A percentile compares a stretch with the other conserved stretches of the same genome.
Conservation (phyloP, 2,329 filamentous ascomycete genomes). For the Cucurbitaria berberidis region DNA sequence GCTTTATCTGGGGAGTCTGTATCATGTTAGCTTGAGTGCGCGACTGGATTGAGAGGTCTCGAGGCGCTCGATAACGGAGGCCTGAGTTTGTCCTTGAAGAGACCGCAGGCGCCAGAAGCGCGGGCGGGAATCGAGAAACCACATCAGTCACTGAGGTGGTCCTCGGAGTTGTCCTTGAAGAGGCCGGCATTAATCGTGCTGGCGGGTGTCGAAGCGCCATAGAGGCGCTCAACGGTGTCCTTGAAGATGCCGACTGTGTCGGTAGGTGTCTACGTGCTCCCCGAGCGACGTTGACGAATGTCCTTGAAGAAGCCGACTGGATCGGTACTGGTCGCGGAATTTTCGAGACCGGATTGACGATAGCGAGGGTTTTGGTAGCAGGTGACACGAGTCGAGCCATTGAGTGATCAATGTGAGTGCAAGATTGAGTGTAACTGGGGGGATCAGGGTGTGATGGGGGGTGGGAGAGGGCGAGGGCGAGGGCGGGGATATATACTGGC, state of each 20-base stretch:
- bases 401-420: neutral
- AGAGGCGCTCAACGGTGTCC: neutral
- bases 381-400: conserved; percentile 5
- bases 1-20: neutral
- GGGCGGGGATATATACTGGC: neutral
- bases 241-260: neutral
- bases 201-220: neutral
- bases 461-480: neutral
- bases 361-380: neutral
- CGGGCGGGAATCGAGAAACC: neutral
- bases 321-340: conserved; percentile 2
- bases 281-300: neutral
- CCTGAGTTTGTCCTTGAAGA: neutral
- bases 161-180: neutral
- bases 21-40: neutral
- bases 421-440: neutral
- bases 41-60: neutral
- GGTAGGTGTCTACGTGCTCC: neutral
- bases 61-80: neutral
- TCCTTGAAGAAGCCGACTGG: conserved; percentile 6
- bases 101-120: neutral
- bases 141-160: too few species aligned
- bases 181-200: neutral
- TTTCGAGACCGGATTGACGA: neutral
- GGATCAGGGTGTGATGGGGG: neutral